phyloP scores from a whole-genome alignment of 2,329 filamentous ascomycete genomes.

The Aspergillus aculeatinus region DNA sequence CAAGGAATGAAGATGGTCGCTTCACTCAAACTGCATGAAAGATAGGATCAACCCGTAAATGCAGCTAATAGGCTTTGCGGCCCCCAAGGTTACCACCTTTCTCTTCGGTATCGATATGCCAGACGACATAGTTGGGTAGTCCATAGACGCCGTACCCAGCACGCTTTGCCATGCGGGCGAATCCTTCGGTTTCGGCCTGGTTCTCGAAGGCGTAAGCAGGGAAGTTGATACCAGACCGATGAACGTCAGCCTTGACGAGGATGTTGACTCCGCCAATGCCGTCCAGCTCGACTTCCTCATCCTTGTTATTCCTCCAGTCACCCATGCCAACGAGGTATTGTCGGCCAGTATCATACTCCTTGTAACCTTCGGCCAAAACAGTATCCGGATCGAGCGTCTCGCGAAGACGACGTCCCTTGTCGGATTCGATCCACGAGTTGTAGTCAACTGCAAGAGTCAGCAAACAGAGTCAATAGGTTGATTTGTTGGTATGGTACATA shows the following conservation, averaged over 20 bases:
- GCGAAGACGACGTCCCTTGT: slow-evolving; percentile 75
- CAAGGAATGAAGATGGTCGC: slow-evolving; percentile 3
- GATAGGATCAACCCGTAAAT: slow-evolving; percentile 8
- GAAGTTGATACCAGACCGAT: slow-evolving; percentile 96
- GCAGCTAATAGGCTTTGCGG: slow-evolving; percentile 39
- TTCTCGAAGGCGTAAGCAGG: slow-evolving; percentile 96
- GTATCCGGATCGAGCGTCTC: slow-evolving; percentile 72
- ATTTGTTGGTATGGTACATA: slow-evolving; percentile 49
- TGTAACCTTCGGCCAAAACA: slow-evolving; percentile 91
- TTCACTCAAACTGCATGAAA: background rate
- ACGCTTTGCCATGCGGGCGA: slow-evolving; percentile 97
- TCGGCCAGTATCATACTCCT: slow-evolving; percentile 86
- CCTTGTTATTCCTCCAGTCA: slow-evolving; percentile 87
- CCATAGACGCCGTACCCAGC: slow-evolving; percentile 91
- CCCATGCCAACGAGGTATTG: slow-evolving; percentile 89
- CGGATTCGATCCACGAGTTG: slow-evolving; percentile 97
- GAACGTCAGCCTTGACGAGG: slow-evolving; percentile 94
- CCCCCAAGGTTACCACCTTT: slow-evolving; percentile 71
- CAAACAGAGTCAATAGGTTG: slow-evolving; percentile 4
- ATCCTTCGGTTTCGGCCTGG: slow-evolving; percentile 97
- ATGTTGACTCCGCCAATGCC: slow-evolving; percentile 97
- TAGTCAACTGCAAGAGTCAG: slow-evolving; percentile 72
- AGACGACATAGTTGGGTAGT: slow-evolving; percentile 95
- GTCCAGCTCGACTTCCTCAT: slow-evolving; percentile 88
- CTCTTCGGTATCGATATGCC: slow-evolving; percentile 97